Evolutionary conservation across 2,329 filamentous ascomycete species (phyloP).

Genomic region (Juglanconis oblonga): DNA sequence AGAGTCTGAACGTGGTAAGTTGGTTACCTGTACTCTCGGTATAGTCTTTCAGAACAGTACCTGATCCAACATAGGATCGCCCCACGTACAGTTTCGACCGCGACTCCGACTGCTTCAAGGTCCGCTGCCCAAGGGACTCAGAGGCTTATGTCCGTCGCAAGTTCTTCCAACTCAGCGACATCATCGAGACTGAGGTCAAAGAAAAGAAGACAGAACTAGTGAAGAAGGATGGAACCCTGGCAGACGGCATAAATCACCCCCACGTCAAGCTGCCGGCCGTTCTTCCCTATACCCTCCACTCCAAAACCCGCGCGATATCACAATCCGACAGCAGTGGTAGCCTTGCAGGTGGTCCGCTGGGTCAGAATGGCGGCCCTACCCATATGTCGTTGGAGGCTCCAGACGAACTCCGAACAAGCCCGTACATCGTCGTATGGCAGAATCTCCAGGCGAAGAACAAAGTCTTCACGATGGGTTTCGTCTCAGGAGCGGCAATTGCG

Average conservation of each 20-base stretch:
- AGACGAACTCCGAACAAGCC: background rate
- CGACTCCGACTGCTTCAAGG: background rate
- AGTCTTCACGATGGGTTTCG: background rate
- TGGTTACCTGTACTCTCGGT: background rate
- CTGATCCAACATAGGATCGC: conserved; percentile 14
- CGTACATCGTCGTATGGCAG: background rate
- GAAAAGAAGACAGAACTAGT: background rate
- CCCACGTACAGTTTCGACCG: conserved; percentile 24
- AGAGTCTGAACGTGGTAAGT: conserved; percentile 17
- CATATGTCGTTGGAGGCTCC: background rate
- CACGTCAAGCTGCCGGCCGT: background rate
- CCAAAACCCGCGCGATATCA: background rate
- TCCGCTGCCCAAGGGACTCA: conserved; percentile 8
- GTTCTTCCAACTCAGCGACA: background rate
- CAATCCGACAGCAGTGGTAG: background rate
- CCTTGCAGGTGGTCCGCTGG: background rate
- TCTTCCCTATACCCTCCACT: background rate
- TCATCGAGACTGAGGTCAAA: conserved; percentile 35
- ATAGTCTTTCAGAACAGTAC: background rate
- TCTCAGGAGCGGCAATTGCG: background rate
- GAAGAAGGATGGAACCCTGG: background rate
- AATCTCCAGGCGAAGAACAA: background rate
- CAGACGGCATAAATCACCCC: background rate
- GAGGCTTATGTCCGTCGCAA: background rate
- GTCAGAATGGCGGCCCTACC: background rate